These are phyloP conservation scores for Vicia villosa DNA, from an alignment of 306 rosid genomes.

Conservation along the genomic window DNA sequence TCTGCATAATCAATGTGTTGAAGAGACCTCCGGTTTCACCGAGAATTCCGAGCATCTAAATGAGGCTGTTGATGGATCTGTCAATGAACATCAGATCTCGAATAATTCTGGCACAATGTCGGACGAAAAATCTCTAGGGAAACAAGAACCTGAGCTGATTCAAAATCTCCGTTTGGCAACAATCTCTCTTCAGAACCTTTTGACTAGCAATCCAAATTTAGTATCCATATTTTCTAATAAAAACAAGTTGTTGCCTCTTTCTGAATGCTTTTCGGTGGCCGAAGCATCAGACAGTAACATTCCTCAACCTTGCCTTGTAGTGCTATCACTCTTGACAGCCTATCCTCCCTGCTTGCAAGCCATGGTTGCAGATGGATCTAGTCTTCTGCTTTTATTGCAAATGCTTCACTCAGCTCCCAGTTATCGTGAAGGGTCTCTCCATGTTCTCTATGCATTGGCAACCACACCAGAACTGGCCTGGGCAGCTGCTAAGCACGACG, in stretches of 20 bases:
- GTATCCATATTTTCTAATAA: constrained; percentile 93
- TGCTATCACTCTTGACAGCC: constrained; percentile 89
- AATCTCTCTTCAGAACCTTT: constrained; percentile 86
- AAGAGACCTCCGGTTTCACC: constrained; percentile 39
- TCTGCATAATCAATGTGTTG: constrained; percentile 55
- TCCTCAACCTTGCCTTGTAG: constrained; percentile 91
- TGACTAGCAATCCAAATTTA: constrained; percentile 82
- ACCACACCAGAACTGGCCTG: too few species aligned
- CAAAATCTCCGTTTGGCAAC: constrained; percentile 76
- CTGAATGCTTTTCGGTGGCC: too few species aligned
- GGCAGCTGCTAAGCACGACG: too few species aligned
- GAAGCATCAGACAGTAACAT: too few species aligned
- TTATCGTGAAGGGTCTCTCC: constrained; percentile 97
- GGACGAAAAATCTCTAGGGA: constrained; percentile 62
- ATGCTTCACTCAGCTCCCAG: constrained; percentile 90
- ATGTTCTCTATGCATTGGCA: too few species aligned
- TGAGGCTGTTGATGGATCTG: too few species aligned
- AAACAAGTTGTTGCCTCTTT: constrained; percentile 88
- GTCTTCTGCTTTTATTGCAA: constrained; percentile 91
- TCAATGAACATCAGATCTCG: too few species aligned
- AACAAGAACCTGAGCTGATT: too few species aligned
- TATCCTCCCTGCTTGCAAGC: constrained; percentile 98
- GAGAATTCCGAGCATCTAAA: constrained; percentile 52
- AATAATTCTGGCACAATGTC: too few species aligned
- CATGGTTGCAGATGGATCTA: constrained; percentile 98